phyloP scores from a whole-genome alignment of 257 asterid species.

The Capsicum chinense region DNA sequence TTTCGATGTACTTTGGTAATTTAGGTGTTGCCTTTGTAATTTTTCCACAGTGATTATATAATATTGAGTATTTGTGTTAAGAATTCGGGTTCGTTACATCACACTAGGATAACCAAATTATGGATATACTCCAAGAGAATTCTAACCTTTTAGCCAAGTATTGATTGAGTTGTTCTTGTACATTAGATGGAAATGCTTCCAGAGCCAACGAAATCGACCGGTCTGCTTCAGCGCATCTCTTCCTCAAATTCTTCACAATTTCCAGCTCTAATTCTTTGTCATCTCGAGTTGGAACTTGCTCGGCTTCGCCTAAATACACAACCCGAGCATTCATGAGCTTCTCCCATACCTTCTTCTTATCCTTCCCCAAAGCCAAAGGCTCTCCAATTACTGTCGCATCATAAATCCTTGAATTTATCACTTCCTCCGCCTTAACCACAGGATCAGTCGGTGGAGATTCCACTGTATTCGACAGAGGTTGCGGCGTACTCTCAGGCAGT shows the following conservation, averaged over 20 bases:
- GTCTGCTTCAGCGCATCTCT: constrained; percentile 60
- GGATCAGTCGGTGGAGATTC: constrained; percentile 29
- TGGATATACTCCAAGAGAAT: constrained; percentile 29
- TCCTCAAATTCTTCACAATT: constrained; percentile 64
- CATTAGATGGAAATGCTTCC: constrained; percentile 75
- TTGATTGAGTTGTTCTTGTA: constrained; percentile 69
- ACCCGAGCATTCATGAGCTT: constrained; percentile 75
- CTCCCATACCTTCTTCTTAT: constrained; percentile 70
- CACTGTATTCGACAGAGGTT: constrained; percentile 34
- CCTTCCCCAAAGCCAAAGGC: constrained; percentile 71
- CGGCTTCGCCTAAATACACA: constrained; percentile 88
- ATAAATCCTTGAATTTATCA: constrained; percentile 69
- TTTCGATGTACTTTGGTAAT: too few species aligned
- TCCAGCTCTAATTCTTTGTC: constrained; percentile 82
- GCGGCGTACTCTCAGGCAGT: constrained; percentile 31
- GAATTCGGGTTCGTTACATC: too few species aligned
- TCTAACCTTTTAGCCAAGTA: constrained; percentile 56
- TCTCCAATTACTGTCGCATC: constrained; percentile 79
- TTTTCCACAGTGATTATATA: too few species aligned
- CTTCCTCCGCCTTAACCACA: constrained; percentile 49
- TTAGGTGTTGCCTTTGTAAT: too few species aligned
- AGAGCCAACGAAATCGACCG: constrained; percentile 62
- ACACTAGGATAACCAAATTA: constrained; percentile 6
- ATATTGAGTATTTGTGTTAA: too few species aligned
- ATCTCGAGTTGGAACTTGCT: constrained; percentile 75